Conservation (phyloP, 306 rosid genomes). For the Prunus fruticosa region DNA sequence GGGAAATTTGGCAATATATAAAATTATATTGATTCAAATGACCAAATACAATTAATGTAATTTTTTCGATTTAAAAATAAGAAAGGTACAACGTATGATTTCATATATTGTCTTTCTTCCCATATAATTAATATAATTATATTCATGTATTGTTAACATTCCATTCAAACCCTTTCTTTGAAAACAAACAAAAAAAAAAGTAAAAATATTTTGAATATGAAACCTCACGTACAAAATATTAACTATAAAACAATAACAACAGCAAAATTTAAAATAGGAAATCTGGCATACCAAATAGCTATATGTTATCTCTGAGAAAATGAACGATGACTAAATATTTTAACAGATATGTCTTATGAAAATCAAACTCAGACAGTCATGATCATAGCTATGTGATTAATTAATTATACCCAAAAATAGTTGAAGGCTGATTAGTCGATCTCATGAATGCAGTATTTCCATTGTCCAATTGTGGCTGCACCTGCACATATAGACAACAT, state of each 20-base stretch:
- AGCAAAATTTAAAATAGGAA: too few relatives aligned
- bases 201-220: too few relatives aligned
- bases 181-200: too few relatives aligned
- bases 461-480: neutral
- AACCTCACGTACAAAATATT: neutral
- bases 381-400: neutral
- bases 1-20: neutral
- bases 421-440: neutral
- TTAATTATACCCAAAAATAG: neutral
- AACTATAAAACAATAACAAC: neutral
- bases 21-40: neutral
- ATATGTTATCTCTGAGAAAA: neutral
- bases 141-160: neutral
- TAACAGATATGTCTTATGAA: too few relatives aligned
- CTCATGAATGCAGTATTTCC: neutral
- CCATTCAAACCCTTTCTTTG: neutral
- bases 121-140: neutral
- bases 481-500: neutral
- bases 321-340: too few relatives aligned
- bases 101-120: neutral
- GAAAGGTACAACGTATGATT: neutral
- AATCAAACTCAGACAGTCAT: too few relatives aligned
- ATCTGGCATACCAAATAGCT: neutral
- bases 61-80: neutral
- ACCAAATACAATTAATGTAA: neutral